Percentiles rank a stretch among this genome's conserved stretches.
These are phyloP conservation scores for Mercurialis annua DNA, from an alignment of 345 rosid genomes.

Conservation along the genomic window DNA sequence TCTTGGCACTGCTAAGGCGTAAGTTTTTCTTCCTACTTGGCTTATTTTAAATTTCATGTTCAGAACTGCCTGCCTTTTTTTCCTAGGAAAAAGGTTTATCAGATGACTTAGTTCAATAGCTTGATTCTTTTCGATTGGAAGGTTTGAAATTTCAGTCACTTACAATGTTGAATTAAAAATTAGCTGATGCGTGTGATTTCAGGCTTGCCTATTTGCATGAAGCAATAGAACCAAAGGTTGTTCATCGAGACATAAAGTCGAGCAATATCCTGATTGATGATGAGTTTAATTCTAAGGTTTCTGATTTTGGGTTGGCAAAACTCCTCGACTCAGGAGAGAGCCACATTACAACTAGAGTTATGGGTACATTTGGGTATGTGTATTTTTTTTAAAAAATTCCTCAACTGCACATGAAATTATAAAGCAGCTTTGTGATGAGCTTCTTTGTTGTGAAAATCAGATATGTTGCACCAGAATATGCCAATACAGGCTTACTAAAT, in stretches of 20 bases:
- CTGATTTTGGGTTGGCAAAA: conserved; percentile 98
- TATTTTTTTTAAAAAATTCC: background rate
- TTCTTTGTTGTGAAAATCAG: conserved; percentile 39
- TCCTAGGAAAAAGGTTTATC: background rate
- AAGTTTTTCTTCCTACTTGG: conserved; percentile 6
- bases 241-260: conserved; percentile 92
- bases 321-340: conserved; percentile 85
- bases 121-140: no score
- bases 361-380: conserved; percentile 97
- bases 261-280: conserved; percentile 90
- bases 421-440: conserved; percentile 14
- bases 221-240: conserved; percentile 96
- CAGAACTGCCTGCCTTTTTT: background rate
- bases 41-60: background rate
- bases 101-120: background rate
- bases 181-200: conserved; percentile 19
- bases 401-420: background rate
- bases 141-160: background rate
- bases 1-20: conserved; percentile 36
- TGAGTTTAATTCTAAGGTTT: conserved; percentile 67
- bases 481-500: conserved; percentile 82
- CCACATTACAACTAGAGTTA: conserved; percentile 92
- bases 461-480: conserved; percentile 97
- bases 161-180: conserved; percentile 2
- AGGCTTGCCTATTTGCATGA: conserved; percentile 98